A percentile compares a stretch with the other conserved stretches of the same genome.
These are phyloP conservation scores for Clarkia xantiana DNA, from an alignment of 345 rosid genomes.

Conservation along the genomic window DNA sequence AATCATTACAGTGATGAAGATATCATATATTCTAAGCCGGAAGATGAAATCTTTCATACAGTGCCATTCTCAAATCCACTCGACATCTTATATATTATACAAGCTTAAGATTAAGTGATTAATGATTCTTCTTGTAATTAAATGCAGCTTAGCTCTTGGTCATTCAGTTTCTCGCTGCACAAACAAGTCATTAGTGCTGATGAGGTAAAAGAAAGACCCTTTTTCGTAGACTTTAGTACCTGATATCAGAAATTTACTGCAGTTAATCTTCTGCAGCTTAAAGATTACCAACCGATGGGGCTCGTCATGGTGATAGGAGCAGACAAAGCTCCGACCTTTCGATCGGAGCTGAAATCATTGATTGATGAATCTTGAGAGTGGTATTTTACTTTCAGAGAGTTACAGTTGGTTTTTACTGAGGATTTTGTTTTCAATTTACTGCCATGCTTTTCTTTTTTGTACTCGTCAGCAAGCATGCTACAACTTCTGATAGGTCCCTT, in stretches of 20 bases:
- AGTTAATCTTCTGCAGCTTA: slow-evolving; percentile 33
- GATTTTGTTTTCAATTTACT: no score
- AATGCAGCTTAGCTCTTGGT: slow-evolving; percentile 78
- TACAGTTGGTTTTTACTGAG: no score
- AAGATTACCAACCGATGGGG: slow-evolving; percentile 50
- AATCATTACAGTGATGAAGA: slow-evolving; percentile 29
- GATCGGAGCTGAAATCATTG: slow-evolving; percentile 41
- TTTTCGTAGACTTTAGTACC: not conserved
- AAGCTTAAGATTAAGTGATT: not conserved
- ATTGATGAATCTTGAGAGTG: slow-evolving; percentile 23
- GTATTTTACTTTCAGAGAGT: no score
- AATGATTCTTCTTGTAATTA: slow-evolving; percentile 7
- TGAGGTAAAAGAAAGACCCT: slow-evolving; percentile 31
- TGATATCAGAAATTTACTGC: not conserved
- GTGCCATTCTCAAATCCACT: slow-evolving; percentile 15
- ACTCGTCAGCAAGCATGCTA: no score
- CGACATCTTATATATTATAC: not conserved
- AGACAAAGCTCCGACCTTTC: slow-evolving; percentile 35
- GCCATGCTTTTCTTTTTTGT: no score
- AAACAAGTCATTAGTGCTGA: slow-evolving; percentile 35
- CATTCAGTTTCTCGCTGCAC: slow-evolving; percentile 48
- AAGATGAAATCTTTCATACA: slow-evolving; percentile 80
- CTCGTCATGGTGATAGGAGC: slow-evolving; percentile 61
- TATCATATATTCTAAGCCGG: slow-evolving; percentile 51
- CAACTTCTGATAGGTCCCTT: no score